phyloP scores from a whole-genome alignment of 192 early-diverging fungal genomes.

The Mortierella alpina region DNA sequence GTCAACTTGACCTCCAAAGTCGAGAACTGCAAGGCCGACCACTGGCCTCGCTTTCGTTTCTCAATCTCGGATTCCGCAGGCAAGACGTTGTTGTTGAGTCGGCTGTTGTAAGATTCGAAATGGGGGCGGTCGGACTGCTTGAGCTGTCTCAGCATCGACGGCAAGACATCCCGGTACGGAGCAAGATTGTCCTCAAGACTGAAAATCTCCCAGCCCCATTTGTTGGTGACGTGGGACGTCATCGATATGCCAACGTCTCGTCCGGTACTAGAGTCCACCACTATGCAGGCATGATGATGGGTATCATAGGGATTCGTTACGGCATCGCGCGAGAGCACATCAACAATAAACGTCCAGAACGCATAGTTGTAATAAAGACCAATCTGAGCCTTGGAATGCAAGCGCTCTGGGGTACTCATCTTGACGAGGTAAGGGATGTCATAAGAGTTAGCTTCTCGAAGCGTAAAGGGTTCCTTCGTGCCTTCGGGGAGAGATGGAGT shows the following conservation, averaged over 20 bases:
- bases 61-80: slow-evolving; percentile 13
- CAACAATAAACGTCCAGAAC: slow-evolving; percentile 16
- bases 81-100: slow-evolving; percentile 11
- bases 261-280: slow-evolving; percentile 14
- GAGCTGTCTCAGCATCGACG: slow-evolving; percentile 1
- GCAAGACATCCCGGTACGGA: neutral
- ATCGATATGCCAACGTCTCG: slow-evolving; percentile 10
- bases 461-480: neutral
- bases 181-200: neutral
- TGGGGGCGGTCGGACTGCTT: slow-evolving; percentile 17
- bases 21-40: neutral
- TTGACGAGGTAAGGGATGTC: slow-evolving; percentile 16
- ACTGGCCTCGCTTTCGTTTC: neutral
- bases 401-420: neutral
- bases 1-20: slow-evolving; percentile 2
- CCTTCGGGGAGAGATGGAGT: neutral
- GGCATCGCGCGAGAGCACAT: neutral
- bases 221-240: neutral
- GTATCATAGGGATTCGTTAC: neutral
- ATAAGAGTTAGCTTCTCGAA: neutral
- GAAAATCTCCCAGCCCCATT: slow-evolving; percentile 16
- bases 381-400: slow-evolving; percentile 9
- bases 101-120: slow-evolving; percentile 8
- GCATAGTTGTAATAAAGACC: slow-evolving; percentile 4
- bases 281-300: slow-evolving; percentile 10